Evolutionary conservation across 345 rosid species (phyloP), one percentile per base, ranked within the genome.

Genomic region (Syzygium aromaticum): DNA sequence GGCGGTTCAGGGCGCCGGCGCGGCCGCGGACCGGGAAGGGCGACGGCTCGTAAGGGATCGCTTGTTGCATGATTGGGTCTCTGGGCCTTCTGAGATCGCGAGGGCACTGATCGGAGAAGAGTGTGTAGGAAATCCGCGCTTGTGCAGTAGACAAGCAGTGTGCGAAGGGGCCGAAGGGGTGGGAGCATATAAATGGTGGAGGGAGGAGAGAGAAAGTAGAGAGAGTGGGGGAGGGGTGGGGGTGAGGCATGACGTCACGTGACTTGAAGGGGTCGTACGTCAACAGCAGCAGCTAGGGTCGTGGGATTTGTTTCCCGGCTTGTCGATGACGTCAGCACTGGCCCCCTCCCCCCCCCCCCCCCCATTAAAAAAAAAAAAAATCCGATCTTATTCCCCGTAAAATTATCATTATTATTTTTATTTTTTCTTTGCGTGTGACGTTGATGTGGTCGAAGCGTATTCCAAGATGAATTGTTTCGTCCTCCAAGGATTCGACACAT

Each of bases 1-100:
- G 77, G 77, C 80, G 80, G 49, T 40, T 73, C 49, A 5, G 80
- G 6, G 43, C 78, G 78, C 78, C 46, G 46, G 46, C 78, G 43
- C 78, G 21, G 54, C 22, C 57, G 57, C 57, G 22, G 43, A 16
- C 46, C 2, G 80, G 80, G 49, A 73, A 33, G 80, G 40, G 80
- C 80, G 49, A 73, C 1, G 80, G 46, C 14, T 88, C 87, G 90
- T 89, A 92, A 25, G 91, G 92, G 53, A 92, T 89, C 7, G 92
- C 91, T 86, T 89, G 87, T 22, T 91, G 91, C 93, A 92, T 90
- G 77, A 38, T 87, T 61, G 49, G 51, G 28, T 6, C 2, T 11
- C 21, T 14, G 19, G 57, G 33, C 17, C 14, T 63, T 63, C 38
- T 63, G 73, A 49, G 85, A 88, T 22, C 13, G 49, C 82, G 82